These are phyloP conservation scores for Penicillium sp. DNA, from an alignment of 2,329 filamentous ascomycete genomes.

Conservation along the genomic window DNA sequence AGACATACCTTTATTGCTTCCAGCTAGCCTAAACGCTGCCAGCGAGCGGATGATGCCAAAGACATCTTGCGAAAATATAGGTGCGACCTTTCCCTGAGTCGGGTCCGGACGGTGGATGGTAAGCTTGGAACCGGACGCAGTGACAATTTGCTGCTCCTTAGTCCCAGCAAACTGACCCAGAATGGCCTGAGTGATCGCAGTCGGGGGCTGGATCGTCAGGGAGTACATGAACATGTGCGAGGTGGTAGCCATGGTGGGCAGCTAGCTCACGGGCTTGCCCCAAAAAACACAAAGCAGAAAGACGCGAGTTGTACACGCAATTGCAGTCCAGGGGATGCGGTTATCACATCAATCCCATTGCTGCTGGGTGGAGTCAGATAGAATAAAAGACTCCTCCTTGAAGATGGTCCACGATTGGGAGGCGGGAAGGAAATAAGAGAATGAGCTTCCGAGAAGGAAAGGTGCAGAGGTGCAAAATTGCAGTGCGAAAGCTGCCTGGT, in stretches of 20 bases:
- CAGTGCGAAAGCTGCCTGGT: slow-evolving; percentile 20
- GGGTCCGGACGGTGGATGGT: slow-evolving; percentile 83
- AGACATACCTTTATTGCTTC: slow-evolving; percentile 86
- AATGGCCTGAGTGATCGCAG: slow-evolving; percentile 82
- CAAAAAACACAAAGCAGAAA: slow-evolving; percentile 12
- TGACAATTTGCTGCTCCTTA: slow-evolving; percentile 96
- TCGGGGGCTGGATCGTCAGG: slow-evolving; percentile 88
- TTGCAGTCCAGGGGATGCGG: slow-evolving; percentile 26
- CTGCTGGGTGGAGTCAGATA: slow-evolving; percentile 23
- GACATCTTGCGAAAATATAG: slow-evolving; percentile 83
- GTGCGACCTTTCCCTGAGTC: slow-evolving; percentile 76
- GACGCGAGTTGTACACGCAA: slow-evolving; percentile 20
- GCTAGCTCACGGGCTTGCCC: slow-evolving; percentile 20
- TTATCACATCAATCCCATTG: slow-evolving; percentile 36
- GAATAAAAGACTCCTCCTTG: slow-evolving; percentile 25
- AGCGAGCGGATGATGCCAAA: slow-evolving; percentile 93
- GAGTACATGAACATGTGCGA: slow-evolving; percentile 99
- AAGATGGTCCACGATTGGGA: background rate
- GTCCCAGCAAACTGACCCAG: slow-evolving; percentile 93
- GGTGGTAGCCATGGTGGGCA: slow-evolving; percentile 79
- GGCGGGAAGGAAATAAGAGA: slow-evolving; percentile 4
- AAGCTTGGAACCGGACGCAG: slow-evolving; percentile 83
- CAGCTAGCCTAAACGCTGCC: slow-evolving; percentile 83
- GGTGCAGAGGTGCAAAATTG: slow-evolving; percentile 30
- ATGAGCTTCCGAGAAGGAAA: slow-evolving; percentile 4